phyloP scores from a whole-genome alignment of 2,329 filamentous ascomycete genomes.

The Pyrenophora tritici-repentis region DNA sequence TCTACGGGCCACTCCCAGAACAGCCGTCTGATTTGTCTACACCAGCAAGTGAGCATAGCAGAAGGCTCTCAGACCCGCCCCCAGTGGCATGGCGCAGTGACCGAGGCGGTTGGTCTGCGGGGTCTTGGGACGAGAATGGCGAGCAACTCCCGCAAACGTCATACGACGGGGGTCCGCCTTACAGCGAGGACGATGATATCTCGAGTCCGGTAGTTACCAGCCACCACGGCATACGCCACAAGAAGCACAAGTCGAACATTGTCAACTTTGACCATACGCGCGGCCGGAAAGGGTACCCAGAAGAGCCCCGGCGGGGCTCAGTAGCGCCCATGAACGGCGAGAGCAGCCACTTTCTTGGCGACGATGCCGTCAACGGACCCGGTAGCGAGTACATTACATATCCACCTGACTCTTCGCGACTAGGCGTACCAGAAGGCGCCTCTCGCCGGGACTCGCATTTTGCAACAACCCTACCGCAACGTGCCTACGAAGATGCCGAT shows the following conservation, averaged over 20 bases:
- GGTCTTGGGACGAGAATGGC: constrained; percentile 58
- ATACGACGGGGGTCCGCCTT: constrained; percentile 81
- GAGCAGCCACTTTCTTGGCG: constrained; percentile 74
- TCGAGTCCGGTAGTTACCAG: constrained; percentile 86
- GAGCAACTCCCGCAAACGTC: constrained; percentile 80
- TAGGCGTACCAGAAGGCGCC: constrained; percentile 37
- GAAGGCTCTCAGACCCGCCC: constrained; percentile 81
- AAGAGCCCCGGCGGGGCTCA: constrained; percentile 52
- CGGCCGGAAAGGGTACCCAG: constrained; percentile 39
- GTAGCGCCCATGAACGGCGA: constrained; percentile 63
- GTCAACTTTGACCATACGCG: constrained; percentile 48
- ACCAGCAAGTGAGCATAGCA: constrained; percentile 74
- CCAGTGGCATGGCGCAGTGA: constrained; percentile 73
- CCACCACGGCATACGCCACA: constrained; percentile 66
- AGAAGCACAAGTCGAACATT: constrained; percentile 69
- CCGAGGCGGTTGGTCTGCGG: constrained; percentile 61
- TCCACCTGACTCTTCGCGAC: constrained; percentile 57
- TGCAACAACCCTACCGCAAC: constrained; percentile 53
- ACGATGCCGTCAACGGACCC: constrained; percentile 71
- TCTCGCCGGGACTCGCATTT: constrained; percentile 61
- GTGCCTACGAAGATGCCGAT: constrained; percentile 48
- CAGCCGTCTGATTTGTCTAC: constrained; percentile 82
- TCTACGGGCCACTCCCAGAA: constrained; percentile 89
- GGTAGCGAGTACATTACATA: constrained; percentile 83
- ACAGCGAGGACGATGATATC: constrained; percentile 93